phyloP scores from a whole-genome alignment of 148 eudicot genomes.

The Persicaria maculosa region DNA sequence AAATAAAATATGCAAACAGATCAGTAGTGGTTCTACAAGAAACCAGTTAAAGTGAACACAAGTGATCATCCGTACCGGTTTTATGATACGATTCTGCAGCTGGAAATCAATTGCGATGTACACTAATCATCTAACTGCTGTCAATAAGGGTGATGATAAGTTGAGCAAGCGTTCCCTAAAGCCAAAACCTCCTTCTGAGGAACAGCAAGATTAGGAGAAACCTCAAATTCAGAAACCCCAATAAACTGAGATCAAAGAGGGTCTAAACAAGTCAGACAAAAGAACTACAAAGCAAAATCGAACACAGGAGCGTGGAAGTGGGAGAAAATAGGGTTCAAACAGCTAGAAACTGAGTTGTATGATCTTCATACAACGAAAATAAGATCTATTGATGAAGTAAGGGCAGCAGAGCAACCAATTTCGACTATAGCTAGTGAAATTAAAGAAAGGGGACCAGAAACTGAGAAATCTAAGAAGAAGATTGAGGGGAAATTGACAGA shows the following conservation, averaged over 20 bases:
- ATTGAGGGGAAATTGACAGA: not conserved
- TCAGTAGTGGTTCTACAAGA: not conserved
- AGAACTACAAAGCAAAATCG: not conserved
- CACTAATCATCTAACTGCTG: no score
- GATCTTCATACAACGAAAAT: not conserved
- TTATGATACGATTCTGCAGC: not conserved
- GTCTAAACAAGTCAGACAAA: no score
- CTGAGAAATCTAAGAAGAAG: not conserved
- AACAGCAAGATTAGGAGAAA: not conserved
- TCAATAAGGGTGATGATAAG: not conserved
- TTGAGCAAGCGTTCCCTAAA: not conserved
- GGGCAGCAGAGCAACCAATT: not conserved
- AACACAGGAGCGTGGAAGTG: not conserved
- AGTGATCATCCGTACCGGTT: constrained; percentile 1
- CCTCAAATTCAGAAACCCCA: no score
- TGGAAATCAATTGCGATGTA: not conserved
- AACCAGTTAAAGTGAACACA: not conserved
- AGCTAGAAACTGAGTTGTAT: not conserved
- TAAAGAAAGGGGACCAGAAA: not conserved
- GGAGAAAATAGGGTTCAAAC: not conserved
- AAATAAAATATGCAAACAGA: no score
- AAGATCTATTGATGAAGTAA: not conserved
- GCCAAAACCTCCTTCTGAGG: not conserved
- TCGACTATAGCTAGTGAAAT: not conserved
- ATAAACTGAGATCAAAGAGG: not conserved